Evolutionary conservation across 305 asterid species (phyloP), one percentile per base, ranked within the genome.

Genomic region (Ilex paraguariensis): DNA sequence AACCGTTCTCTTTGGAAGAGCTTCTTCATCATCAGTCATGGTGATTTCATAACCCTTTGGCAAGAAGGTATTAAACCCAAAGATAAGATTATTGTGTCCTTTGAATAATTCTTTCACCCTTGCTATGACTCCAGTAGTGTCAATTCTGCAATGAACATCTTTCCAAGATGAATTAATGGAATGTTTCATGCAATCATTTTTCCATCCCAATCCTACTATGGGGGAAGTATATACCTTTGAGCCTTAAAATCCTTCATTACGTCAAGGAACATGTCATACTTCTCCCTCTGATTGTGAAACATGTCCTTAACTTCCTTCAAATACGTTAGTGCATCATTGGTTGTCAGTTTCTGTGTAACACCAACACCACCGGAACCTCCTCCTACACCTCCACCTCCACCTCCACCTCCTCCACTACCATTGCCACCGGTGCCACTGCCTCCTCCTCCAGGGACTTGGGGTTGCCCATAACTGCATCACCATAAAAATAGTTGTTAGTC

Each of bases 231-330:
- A 57, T 75, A 94, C 99, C 98, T 88, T 85, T 88, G 97, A 52
- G 91, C 96, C 88, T 94, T 94, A 68, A 94, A 94, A 77, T 91
- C 96, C 72, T 94, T 94, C 99, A 94, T 94, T 70, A 88, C 98
- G 74, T 86, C 97, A 73, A 94, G 99, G 79, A 94, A 94, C 79
- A 78, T 81, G 66, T 94, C 99, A 73, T 94, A 94, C 67, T 88
- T 90, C 74, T 91, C 97, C 71, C 86, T 83, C 75, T 94, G 95
- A 68, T 94, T 96, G 69, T 85, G 95, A 70, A 94, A 91, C 96
- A 88, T 91, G 80, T 94, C 98, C 85, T 94, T 94, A 46, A 94
- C 98, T 79, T 88, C 95, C 83, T 94, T 94, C 63, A 94, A 80
- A 81, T 94, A 91, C 57, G 91, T 80, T 67, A 94, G 77, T 6